A percentile compares a stretch with the other conserved stretches of the same genome.
These are phyloP conservation scores for Aspergillus ibericus DNA, from an alignment of 2,329 filamentous ascomycete genomes.

Conservation along the genomic window DNA sequence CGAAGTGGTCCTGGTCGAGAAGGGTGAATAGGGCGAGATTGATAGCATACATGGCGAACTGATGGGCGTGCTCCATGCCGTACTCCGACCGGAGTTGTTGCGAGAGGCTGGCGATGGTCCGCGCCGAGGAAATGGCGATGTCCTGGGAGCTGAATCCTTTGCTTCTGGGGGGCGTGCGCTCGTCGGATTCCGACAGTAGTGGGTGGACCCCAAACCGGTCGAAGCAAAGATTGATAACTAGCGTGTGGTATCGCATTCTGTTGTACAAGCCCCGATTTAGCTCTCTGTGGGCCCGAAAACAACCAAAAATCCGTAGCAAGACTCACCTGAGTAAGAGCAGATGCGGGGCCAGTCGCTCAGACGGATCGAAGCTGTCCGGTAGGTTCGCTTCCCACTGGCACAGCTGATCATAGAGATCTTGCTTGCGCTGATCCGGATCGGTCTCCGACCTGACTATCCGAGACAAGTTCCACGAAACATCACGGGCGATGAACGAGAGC, in stretches of 20 bases:
- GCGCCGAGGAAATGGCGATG: constrained; percentile 20
- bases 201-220: constrained; percentile 16
- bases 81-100: constrained; percentile 25
- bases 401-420: constrained; percentile 14
- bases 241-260: constrained; percentile 30
- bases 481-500: constrained; percentile 22
- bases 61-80: constrained; percentile 28
- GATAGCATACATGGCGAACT: constrained; percentile 29
- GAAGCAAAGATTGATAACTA: constrained; percentile 27
- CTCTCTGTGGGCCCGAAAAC: background rate
- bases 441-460: background rate
- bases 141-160: constrained; percentile 4
- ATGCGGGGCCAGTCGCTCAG: constrained; percentile 11
- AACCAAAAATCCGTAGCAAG: background rate
- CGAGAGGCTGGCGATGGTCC: constrained; percentile 23
- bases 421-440: constrained; percentile 6
- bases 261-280: background rate
- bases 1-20: constrained; percentile 20
- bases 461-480: constrained; percentile 14
- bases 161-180: background rate
- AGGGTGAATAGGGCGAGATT: constrained; percentile 28
- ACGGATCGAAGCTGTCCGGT: constrained; percentile 4
- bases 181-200: background rate
- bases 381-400: constrained; percentile 14
- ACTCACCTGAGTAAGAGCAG: constrained; percentile 19